Base-by-base conservation (phyloP, 2,329 filamentous ascomycete genomes). In the Scolecobasidium constrictum region DNA sequence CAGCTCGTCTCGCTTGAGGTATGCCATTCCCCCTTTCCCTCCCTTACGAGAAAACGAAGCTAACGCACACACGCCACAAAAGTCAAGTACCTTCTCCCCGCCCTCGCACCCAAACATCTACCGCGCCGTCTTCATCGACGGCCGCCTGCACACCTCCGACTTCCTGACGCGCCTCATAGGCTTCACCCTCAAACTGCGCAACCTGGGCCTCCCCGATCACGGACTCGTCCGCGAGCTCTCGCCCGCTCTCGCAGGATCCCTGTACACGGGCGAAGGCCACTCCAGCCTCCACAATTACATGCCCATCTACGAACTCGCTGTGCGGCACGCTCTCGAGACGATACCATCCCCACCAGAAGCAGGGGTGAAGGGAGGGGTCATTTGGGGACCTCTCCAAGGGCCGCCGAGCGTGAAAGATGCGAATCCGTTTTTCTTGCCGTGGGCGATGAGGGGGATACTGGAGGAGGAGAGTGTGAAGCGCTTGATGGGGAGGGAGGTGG, bases 101-200 rank as follows among this genome's bases (percentile, higher is more conserved):
- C 78, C 87, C 3, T 79, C 78, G 16, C 92, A 98, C 55, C 92
- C 92, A 0, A 88, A 95, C 59, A 90, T 96, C 46, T 94, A 87
- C 59, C 81, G 92, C 20, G 86, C 88, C n/a, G 87, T 94, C 13
- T 96, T 96, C 57, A 84, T 98, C 42, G 90, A 98, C 60, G 86
- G 88, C 19, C 80, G 88, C 46, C 74, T 95, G 23, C 90, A 96
- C 58, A 83, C 88, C 0, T 86, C 88, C 2, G 88, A 94, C 59
- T 98, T 98, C 56, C 81, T 98, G 40, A 86, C 86, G 2, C 86
- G 94, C 55, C 75, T 98, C 2, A 82, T 98, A 35, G 88, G 87
- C 37, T 95, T 98, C 58, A 83, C 85, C 0, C 75, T 96, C 49
- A 96, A 95, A 56, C 72, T 98, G 7, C 85, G 92, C 42, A 98